These are phyloP conservation scores for Pelargonium fulgidum DNA, from an alignment of 441 rosid genomes.

Conservation along the genomic window DNA sequence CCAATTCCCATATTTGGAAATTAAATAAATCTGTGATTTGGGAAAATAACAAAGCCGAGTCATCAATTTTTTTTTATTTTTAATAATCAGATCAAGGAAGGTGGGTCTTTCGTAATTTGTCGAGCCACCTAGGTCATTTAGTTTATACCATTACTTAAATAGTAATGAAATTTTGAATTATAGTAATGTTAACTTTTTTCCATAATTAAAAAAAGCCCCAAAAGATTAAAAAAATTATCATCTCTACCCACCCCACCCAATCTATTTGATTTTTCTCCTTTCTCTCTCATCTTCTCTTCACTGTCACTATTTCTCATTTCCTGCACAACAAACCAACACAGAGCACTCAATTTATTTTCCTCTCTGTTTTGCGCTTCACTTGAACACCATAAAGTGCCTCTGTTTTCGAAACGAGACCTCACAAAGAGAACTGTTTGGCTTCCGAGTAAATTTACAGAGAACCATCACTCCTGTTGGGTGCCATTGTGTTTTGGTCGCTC, in stretches of 20 bases:
- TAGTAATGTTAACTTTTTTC: background rate
- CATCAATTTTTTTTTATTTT: too few relatives aligned
- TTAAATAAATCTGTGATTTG: too few relatives aligned
- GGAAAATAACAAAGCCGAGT: too few relatives aligned
- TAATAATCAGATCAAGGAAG: too few relatives aligned
- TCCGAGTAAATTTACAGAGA: background rate
- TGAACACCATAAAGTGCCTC: conserved; percentile 19
- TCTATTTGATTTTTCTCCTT: conserved; percentile 31
- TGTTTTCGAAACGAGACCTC: conserved; percentile 16
- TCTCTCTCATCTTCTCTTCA: conserved; percentile 16
- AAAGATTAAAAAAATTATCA: background rate
- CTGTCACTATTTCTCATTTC: conserved; percentile 29
- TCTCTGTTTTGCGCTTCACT: conserved; percentile 21
- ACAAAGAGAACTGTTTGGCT: background rate
- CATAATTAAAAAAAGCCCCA: background rate
- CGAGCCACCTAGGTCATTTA: background rate
- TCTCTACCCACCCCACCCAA: conserved; percentile 45
- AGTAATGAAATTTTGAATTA: background rate
- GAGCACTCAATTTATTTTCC: background rate
- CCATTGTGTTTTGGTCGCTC: background rate
- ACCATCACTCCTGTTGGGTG: conserved; percentile 1
- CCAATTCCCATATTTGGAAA: too few relatives aligned
- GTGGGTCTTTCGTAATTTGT: background rate
- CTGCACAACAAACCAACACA: conserved; percentile 17
- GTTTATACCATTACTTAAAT: background rate